These are phyloP conservation scores for Helenozyma rhizophorensis DNA, from an alignment of 805 yeast genomes.

Conservation along the genomic window DNA sequence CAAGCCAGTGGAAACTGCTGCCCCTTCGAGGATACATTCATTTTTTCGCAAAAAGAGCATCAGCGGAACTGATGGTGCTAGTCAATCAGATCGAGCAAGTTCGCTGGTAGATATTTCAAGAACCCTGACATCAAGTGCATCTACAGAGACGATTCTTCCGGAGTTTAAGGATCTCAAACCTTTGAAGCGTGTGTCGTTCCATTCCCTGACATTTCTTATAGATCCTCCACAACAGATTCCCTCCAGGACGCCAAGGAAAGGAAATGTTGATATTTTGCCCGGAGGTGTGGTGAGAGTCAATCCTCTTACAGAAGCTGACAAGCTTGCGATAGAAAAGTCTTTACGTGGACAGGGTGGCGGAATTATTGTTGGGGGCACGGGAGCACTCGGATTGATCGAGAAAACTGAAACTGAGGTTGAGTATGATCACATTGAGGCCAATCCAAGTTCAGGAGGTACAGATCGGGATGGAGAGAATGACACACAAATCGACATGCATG, in stretches of 20 bases:
- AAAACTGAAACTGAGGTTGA: conserved; percentile 8
- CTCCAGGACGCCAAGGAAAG: conserved; percentile 73
- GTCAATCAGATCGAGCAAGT: no score
- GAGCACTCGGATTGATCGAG: conserved; percentile 48
- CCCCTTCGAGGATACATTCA: no score
- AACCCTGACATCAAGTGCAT: no score
- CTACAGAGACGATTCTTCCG: conserved; percentile 11
- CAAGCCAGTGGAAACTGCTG: no score
- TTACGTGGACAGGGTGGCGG: conserved; percentile 52
- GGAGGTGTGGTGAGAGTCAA: conserved; percentile 52
- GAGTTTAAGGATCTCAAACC: conserved; percentile 31
- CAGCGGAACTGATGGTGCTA: background rate
- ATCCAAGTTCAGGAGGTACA: conserved; percentile 8
- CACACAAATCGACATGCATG: conserved; percentile 10
- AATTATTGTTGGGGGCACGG: conserved; percentile 76
- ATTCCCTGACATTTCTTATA: conserved; percentile 37
- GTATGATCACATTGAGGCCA: no score
- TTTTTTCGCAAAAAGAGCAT: no score
- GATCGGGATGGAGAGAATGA: conserved; percentile 10
- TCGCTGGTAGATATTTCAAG: no score
- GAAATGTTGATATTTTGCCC: conserved; percentile 60
- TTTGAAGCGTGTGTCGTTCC: conserved; percentile 40
- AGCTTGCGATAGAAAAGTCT: conserved; percentile 35
- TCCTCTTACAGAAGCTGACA: conserved; percentile 53
- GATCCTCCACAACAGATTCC: conserved; percentile 87